Evolutionary conservation across 306 rosid genomes (phyloP), one percentile per base, ranked within the genome.

Genomic region (Cicer chorassanicum): DNA sequence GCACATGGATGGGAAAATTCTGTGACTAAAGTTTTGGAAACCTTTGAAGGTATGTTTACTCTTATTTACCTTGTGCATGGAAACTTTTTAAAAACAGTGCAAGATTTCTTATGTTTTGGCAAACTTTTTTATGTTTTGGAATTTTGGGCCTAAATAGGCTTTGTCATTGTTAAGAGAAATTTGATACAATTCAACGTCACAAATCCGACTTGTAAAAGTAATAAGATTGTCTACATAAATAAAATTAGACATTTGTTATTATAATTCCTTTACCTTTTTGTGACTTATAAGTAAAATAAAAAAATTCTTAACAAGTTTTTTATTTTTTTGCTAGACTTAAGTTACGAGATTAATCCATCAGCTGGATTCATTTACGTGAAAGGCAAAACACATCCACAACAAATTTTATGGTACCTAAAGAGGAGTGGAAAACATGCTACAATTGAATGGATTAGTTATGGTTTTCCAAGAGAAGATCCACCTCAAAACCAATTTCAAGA

Each of bases 351-450:
- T 7, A 45, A 60, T 69, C 61, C 77, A 43, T 1, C 15, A 14
- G 0, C 1, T 29, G 80, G 68, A 61, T 50, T 15, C 19, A 43
- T 73, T 12, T 51, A 42, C 4, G 42, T 81, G 0, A 75, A 34
- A 75, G 84, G 78, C 1, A 76, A 81, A 63, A 9, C 61, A 70
- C 7, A 55, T 4, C 70, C 78, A 4, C 65, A 70, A 1, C 6
- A 4, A 39, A 67, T 70, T 38, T 8, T 81, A 72, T 5, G 5
- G 21, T 24, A 70, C 8, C 68, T 76, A 8, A 63, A 10, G 56
- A 81, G 44, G 43, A 65, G 65, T 63, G 57, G 43, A 4, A 55
- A 54, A 8, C 84, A 81, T 64, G 68, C 81, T 5, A 48, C 66
- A 1, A 34, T 81, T 54, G 41, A 63, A 1, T 21, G 73, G 68